phyloP scores from a whole-genome alignment of 129 eudicot genomes.

The Deinandra increscens region DNA sequence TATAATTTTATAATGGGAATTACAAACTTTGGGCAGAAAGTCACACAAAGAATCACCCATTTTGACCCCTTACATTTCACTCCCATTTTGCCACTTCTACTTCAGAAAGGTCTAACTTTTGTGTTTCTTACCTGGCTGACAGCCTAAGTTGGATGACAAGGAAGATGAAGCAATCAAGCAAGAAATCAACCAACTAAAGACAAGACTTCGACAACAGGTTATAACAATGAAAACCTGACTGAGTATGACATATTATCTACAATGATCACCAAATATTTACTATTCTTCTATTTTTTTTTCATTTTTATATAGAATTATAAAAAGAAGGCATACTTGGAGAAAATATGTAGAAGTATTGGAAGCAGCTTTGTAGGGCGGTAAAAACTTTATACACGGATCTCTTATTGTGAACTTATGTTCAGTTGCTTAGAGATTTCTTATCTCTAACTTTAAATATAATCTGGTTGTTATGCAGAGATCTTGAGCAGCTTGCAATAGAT shows the following conservation, averaged over 20 bases:
- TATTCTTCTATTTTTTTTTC: background rate
- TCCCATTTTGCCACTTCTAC: background rate
- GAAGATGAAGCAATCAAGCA: constrained; percentile 68
- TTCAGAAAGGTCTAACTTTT: background rate
- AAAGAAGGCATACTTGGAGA: constrained; percentile 63
- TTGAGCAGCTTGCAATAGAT: constrained; percentile 81
- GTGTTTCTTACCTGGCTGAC: constrained; percentile 26
- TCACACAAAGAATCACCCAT: background rate
- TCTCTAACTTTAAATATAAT: constrained; percentile 11
- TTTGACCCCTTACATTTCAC: background rate
- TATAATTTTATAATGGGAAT: background rate
- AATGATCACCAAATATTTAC: constrained; percentile 10
- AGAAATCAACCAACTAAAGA: constrained; percentile 62
- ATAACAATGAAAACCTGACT: constrained; percentile 18
- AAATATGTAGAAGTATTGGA: constrained; percentile 46
- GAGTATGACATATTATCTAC: constrained; percentile 9
- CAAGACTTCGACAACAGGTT: constrained; percentile 62
- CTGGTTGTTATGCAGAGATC: constrained; percentile 52
- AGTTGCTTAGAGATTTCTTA: background rate
- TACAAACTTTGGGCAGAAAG: background rate
- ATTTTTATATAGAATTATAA: constrained; percentile 44
- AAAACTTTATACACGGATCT: constrained; percentile 16
- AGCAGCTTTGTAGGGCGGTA: constrained; percentile 49
- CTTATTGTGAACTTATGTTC: constrained; percentile 4
- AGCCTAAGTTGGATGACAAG: constrained; percentile 83